Base-by-base conservation (phyloP, 176 grass and related monocot genomes). In the Tillandsia fasciculata region DNA sequence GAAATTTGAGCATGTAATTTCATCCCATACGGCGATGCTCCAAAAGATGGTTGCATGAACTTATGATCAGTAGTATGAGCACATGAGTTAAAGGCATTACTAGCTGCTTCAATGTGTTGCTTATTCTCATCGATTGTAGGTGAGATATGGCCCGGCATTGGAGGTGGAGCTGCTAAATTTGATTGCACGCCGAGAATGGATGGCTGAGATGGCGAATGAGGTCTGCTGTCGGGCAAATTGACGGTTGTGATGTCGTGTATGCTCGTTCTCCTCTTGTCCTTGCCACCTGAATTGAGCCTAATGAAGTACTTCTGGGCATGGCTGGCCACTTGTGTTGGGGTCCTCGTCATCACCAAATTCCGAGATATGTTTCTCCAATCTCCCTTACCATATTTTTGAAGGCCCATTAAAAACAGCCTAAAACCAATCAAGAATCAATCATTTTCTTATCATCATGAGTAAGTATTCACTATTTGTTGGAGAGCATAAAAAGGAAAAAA, bases 301-400 rank as follows among this genome's bases (percentile, higher is more conserved):
- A 84, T 96, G 86, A 81, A 96, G 72, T 96, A 96, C 78, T 96
- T 96, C 69, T 96, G 92, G 0, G 92, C 92, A 2, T 96, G 92
- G 50, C 92, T 96, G 5, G 92, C 92, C 66, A 96, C 92, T 78
- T 96, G 92, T 9, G 92, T 96, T 2, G 92, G 92, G 1, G 92
- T 91, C 64, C 88, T 82, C 0, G 92, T 87, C 23, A 77, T 81
- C 64, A 96, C 92, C 0, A 82, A 89, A 67, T 96, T 86, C 70
- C 88, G 80, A 0, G 92, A 87, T 65, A 96, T 96, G 83, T 78
- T 96, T 80, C 88, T 91, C 92, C 92, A 96, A 53, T 96, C 92
- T 66, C 92, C 92, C 77, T 91, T 96, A 11, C 92, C 92, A 26
- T 87, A 69, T 49, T 96, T 82, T 53, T 89, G 72, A 72, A 96